Percentiles rank a stretch among this genome's conserved stretches.
Conservation (phyloP, 371 early-diverging fungal species). For the Rhizomucor pusillus region DNA sequence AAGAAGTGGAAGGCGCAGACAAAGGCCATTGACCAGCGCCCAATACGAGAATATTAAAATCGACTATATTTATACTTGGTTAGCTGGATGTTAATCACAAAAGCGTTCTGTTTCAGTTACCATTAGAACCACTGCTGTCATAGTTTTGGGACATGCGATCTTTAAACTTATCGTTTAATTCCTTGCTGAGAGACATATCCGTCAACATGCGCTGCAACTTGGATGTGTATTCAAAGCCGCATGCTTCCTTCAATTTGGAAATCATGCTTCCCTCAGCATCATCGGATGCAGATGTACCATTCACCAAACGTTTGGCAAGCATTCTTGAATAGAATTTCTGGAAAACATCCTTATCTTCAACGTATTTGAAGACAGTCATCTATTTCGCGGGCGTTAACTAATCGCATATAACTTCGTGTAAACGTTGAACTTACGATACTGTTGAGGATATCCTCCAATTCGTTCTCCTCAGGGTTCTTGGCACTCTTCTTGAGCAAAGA, state of each 20-base stretch:
- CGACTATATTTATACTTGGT: slow-evolving; percentile 42
- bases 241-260: slow-evolving; percentile 67
- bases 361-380: slow-evolving; percentile 81
- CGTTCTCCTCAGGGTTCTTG: slow-evolving; percentile 79
- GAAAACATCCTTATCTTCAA: slow-evolving; percentile 89
- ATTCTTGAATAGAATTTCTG: slow-evolving; percentile 82
- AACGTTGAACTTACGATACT: slow-evolving; percentile 62
- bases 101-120: slow-evolving; percentile 5
- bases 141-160: slow-evolving; percentile 41
- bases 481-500: slow-evolving; percentile 80
- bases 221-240: slow-evolving; percentile 88
- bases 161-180: slow-evolving; percentile 67
- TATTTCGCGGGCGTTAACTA: slow-evolving; percentile 12
- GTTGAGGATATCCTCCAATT: slow-evolving; percentile 83
- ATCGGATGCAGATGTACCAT: slow-evolving; percentile 66
- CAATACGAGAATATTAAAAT: slow-evolving; percentile 85
- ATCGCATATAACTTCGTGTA: background rate
- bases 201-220: slow-evolving; percentile 90
- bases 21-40: slow-evolving; percentile 93
- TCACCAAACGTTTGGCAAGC: slow-evolving; percentile 79
- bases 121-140: slow-evolving; percentile 37
- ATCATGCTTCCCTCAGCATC: slow-evolving; percentile 77
- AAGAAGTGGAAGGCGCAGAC: slow-evolving; percentile 68
- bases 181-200: slow-evolving; percentile 78
- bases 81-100: background rate